Evolutionary conservation across 768 basidiomycete genomes (phyloP).

Genomic region (Psilocybe cyanescens): DNA sequence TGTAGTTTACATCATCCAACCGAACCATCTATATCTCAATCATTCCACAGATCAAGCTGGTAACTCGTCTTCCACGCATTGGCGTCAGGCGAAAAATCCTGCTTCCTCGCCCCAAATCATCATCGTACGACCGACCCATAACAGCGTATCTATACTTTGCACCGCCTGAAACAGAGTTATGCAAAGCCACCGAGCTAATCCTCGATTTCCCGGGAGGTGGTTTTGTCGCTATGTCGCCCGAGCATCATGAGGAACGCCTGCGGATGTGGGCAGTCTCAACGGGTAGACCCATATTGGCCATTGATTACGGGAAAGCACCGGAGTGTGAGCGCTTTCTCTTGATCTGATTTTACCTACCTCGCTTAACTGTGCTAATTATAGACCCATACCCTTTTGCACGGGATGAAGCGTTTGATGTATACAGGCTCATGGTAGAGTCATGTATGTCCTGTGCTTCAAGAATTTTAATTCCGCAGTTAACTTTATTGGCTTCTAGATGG

Average conservation of each 20-base stretch:
- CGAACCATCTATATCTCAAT: background rate
- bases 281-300: slow-evolving; percentile 76
- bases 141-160: slow-evolving; percentile 84
- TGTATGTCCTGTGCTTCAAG: slow-evolving; percentile 32
- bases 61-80: slow-evolving; percentile 68
- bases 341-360: slow-evolving; percentile 5
- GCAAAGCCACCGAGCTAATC: slow-evolving; percentile 76
- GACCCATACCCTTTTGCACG: slow-evolving; percentile 98
- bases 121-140: slow-evolving; percentile 81
- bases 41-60: slow-evolving; percentile 61
- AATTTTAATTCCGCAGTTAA: slow-evolving; percentile 3
- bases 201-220: slow-evolving; percentile 96
- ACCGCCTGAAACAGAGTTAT: slow-evolving; percentile 64
- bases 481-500: slow-evolving; percentile 51
- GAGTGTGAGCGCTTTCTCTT: slow-evolving; percentile 64
- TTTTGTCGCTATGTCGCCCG: slow-evolving; percentile 94
- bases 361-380: slow-evolving; percentile 29
- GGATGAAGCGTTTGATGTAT: slow-evolving; percentile 93
- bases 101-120: slow-evolving; percentile 80
- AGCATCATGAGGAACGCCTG: slow-evolving; percentile 95
- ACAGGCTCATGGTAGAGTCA: slow-evolving; percentile 79
- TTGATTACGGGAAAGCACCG: slow-evolving; percentile 97
- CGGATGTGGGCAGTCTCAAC: slow-evolving; percentile 84
- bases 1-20: slow-evolving; percentile 24
- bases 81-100: slow-evolving; percentile 73